A percentile compares a stretch with the other conserved stretches of the same genome.
Evolutionary conservation across 2,329 filamentous ascomycete species (phyloP).

Genomic region (Aspergillus amoenus): DNA sequence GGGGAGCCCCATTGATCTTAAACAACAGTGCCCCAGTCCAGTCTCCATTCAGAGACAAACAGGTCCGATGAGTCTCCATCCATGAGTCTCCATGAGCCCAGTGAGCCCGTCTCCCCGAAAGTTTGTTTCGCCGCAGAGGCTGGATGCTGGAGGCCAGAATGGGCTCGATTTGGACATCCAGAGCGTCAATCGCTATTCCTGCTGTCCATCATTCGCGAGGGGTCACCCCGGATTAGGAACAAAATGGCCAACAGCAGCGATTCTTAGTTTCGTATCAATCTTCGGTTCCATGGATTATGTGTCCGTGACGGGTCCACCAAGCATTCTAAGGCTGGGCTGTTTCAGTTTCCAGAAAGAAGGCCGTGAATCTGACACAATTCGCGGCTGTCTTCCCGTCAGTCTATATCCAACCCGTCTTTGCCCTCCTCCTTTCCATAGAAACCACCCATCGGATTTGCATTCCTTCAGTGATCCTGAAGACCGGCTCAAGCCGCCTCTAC

Average conservation of each 20-base stretch:
- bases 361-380: background rate
- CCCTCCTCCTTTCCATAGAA: too few relatives aligned
- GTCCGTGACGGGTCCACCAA: background rate
- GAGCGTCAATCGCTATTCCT: background rate
- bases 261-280: background rate
- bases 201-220: background rate
- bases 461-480: too few relatives aligned
- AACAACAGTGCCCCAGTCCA: background rate
- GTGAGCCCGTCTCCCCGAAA: too few relatives aligned
- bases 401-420: too few relatives aligned
- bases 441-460: too few relatives aligned
- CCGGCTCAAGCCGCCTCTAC: too few relatives aligned
- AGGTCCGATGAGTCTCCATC: background rate
- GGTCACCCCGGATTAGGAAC: background rate
- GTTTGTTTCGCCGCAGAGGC: background rate
- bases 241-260: background rate
- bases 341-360: background rate
- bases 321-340: background rate
- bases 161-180: background rate
- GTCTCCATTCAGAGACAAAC: background rate
- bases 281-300: background rate
- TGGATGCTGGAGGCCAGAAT: background rate
- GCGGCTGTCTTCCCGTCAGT: too few relatives aligned
- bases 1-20: slow-evolving; percentile 1
- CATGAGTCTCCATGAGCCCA: too few relatives aligned